These are phyloP conservation scores for Crucihimalaya himalaica DNA, from an alignment of 345 rosid species.

Conservation along the genomic window DNA sequence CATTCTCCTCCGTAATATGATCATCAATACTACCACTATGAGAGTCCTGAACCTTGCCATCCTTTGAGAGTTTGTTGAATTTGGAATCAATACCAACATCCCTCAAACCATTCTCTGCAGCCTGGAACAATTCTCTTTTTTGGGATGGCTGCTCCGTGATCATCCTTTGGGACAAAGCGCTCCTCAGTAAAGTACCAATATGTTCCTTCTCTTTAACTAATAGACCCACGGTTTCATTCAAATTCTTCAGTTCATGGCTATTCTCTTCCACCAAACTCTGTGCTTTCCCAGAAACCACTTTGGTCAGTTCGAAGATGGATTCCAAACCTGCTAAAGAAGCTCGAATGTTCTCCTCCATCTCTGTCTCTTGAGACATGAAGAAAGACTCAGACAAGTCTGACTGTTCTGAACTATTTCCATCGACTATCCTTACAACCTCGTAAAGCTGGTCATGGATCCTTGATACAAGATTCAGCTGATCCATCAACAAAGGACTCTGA, in stretches of 20 bases:
- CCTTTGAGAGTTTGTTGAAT: conserved; percentile 51
- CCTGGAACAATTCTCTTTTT: conserved; percentile 67
- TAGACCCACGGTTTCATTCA: conserved; percentile 68
- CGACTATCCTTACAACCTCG: conserved; percentile 59
- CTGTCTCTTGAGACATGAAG: conserved; percentile 84
- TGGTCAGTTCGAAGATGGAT: conserved; percentile 69
- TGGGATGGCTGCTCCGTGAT: conserved; percentile 56
- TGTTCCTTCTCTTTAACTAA: conserved; percentile 89
- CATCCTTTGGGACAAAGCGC: conserved; percentile 83
- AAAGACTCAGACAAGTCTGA: conserved; percentile 78
- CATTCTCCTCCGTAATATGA: conserved; percentile 64
- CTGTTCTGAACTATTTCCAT: conserved; percentile 58
- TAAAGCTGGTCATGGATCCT: conserved; percentile 73
- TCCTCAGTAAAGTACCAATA: conserved; percentile 78
- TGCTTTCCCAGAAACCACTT: conserved; percentile 63
- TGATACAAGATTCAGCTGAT: conserved; percentile 83
- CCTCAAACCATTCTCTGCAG: conserved; percentile 84
- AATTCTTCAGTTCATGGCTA: conserved; percentile 57
- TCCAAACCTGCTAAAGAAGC: conserved; percentile 96
- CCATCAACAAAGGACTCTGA: conserved; percentile 74
- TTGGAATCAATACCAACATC: conserved; percentile 74
- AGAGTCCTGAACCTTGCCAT: conserved; percentile 44
- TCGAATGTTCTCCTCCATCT: conserved; percentile 78
- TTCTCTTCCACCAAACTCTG: conserved; percentile 66
- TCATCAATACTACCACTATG: conserved; percentile 36